phyloP scores from a whole-genome alignment of 163 green algal species.

The Picocystis sp. region DNA sequence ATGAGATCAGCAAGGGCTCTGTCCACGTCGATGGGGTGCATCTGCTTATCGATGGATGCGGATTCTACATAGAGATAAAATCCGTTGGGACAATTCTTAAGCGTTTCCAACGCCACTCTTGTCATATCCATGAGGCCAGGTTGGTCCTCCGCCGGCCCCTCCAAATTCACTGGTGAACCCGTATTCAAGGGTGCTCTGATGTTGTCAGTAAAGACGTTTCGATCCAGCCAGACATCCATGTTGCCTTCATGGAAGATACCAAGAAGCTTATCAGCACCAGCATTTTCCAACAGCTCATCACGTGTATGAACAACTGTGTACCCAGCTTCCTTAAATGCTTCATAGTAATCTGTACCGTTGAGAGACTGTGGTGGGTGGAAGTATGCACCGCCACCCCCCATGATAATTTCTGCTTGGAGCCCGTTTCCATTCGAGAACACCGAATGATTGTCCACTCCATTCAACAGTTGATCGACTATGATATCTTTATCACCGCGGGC shows the following conservation, averaged over 20 bases:
- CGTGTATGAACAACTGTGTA: no score
- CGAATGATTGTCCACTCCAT: neutral
- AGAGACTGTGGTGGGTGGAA: conserved; percentile 1
- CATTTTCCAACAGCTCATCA: neutral
- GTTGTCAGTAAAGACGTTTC: conserved; percentile 5
- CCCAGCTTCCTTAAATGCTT: no score
- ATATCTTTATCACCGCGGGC: conserved; percentile 1
- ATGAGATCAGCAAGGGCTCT: conserved; percentile 2
- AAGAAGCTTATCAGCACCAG: neutral
- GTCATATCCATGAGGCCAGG: conserved; percentile 4
- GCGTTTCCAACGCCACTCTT: neutral
- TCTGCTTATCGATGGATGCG: conserved; percentile 6
- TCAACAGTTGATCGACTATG: conserved; percentile 5
- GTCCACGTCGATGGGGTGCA: conserved; percentile 1
- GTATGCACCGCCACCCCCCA: conserved; percentile 4
- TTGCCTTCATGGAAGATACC: conserved; percentile 8
- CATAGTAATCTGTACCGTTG: no score
- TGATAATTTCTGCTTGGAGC: conserved; percentile 1
- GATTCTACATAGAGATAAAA: conserved; percentile 8
- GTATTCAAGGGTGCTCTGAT: neutral
- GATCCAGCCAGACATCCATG: conserved; percentile 7
- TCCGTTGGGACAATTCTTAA: neutral
- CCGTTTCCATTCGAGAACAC: neutral
- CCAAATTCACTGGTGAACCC: neutral
- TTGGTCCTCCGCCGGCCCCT: neutral